phyloP scores from a whole-genome alignment of 768 basidiomycete genomes.

The Rhodocollybia butyracea region DNA sequence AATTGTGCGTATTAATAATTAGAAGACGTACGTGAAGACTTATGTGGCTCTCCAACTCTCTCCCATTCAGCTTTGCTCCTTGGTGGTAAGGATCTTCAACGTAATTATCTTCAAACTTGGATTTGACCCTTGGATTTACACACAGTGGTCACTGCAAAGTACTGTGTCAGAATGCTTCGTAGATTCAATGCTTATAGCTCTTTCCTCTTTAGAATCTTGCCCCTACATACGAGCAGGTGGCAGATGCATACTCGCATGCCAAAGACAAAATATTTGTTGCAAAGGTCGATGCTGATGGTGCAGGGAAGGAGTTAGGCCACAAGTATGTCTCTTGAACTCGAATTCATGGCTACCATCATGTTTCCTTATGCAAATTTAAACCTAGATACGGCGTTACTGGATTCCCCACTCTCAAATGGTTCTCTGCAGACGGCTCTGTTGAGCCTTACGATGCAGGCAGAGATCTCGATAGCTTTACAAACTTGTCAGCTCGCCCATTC shows the following conservation, averaged over 20 bases:
- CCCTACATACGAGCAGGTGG: conserved; percentile 84
- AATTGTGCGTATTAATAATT: conserved; percentile 66
- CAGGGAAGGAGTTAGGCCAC: conserved; percentile 69
- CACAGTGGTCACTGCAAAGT: conserved; percentile 86
- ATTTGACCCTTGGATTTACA: neutral
- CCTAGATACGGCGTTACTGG: conserved; percentile 9
- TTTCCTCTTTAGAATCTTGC: conserved; percentile 67
- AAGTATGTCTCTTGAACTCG: conserved; percentile 83
- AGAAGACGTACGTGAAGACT: too few species aligned
- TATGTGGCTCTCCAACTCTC: conserved; percentile 5
- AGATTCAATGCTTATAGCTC: conserved; percentile 3
- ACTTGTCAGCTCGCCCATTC: conserved; percentile 53
- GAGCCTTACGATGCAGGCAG: conserved; percentile 76
- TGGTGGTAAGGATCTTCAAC: conserved; percentile 65
- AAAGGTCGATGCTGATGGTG: conserved; percentile 92
- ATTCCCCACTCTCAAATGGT: conserved; percentile 84
- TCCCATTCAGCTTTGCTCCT: conserved; percentile 64
- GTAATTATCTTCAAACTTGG: neutral
- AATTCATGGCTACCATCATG: conserved; percentile 63
- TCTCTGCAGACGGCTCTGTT: conserved; percentile 62
- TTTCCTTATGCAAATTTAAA: neutral
- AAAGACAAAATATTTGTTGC: conserved; percentile 86
- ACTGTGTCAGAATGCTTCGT: conserved; percentile 5
- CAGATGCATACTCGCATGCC: conserved; percentile 75
- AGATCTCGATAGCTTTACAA: conserved; percentile 72